Evolutionary conservation across 257 asterid species (phyloP).

Genomic region (Scutellaria galericulata): DNA sequence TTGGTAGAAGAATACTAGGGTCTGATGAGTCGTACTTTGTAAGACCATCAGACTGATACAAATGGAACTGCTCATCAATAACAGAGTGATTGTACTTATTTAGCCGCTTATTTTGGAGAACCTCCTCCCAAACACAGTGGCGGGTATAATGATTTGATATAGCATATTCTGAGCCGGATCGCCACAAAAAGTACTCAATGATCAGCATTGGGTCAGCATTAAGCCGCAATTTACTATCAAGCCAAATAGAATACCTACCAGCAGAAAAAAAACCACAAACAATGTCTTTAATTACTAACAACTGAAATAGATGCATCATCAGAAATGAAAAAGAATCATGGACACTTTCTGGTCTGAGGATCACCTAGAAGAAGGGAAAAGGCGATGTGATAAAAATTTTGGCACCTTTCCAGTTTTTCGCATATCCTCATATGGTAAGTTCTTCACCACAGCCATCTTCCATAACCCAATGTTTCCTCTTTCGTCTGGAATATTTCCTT

Average conservation of each 20-base stretch:
- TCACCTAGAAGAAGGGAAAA: conserved; percentile 95
- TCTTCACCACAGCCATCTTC: conserved; percentile 75
- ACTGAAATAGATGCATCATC: conserved; percentile 22
- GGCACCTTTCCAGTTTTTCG: conserved; percentile 97
- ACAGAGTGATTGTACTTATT: conserved; percentile 84
- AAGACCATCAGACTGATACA: conserved; percentile 87
- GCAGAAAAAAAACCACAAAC: conserved; percentile 30
- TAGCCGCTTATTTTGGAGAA: conserved; percentile 82
- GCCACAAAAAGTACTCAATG: conserved; percentile 85
- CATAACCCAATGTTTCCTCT: conserved; percentile 80
- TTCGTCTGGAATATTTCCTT: conserved; percentile 76
- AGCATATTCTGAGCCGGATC: conserved; percentile 80
- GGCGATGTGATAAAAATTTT: conserved; percentile 83
- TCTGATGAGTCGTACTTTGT: conserved; percentile 76
- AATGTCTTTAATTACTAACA: conserved; percentile 28
- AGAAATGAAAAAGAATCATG: conserved; percentile 27
- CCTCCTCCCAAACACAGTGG: conserved; percentile 98
- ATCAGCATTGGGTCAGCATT: conserved; percentile 84
- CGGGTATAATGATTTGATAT: conserved; percentile 89
- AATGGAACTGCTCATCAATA: conserved; percentile 79
- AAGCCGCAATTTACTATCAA: conserved; percentile 92
- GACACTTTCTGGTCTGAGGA: conserved; percentile 34
- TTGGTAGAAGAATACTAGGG: conserved; percentile 64
- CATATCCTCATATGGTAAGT: conserved; percentile 80
- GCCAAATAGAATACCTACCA: conserved; percentile 90